phyloP scores from a whole-genome alignment of 164 flowering plant species.

The Platanus orientalis region DNA sequence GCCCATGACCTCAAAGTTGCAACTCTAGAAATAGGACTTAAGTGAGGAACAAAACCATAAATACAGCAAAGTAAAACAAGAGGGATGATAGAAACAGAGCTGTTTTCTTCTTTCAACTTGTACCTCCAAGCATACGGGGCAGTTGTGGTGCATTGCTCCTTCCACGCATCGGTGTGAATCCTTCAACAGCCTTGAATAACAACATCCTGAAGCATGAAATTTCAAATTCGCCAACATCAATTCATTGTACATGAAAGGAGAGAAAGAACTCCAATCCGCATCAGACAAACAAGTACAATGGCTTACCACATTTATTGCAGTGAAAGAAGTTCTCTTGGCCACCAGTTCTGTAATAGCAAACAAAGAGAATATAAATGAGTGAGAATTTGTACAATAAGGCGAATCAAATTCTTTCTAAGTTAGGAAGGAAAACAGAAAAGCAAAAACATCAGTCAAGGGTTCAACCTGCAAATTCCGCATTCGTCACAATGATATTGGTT shows the following conservation, averaged over 20 bases:
- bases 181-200: slow-evolving; percentile 56
- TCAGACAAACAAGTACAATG: not conserved
- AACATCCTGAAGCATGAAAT: slow-evolving; percentile 52
- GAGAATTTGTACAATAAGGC: not conserved
- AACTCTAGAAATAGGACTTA: too few relatives aligned
- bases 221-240: not conserved
- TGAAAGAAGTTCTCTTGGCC: slow-evolving; percentile 89
- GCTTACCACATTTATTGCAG: slow-evolving; percentile 70
- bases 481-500: slow-evolving; percentile 87
- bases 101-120: not conserved
- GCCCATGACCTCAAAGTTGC: too few relatives aligned
- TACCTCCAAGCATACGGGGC: slow-evolving; percentile 95
- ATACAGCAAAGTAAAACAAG: not conserved
- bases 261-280: not conserved
- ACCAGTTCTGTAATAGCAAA: slow-evolving; percentile 40
- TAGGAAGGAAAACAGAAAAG: not conserved
- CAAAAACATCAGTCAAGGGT: not conserved
- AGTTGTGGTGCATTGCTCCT: slow-evolving; percentile 87
- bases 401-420: not conserved
- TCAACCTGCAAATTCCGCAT: slow-evolving; percentile 86
- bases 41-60: not conserved
- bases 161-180: slow-evolving; percentile 71
- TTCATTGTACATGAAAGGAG: not conserved
- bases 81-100: too few relatives aligned
- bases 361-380: not conserved